Conservation (phyloP, 2,329 filamentous ascomycete species). For the Aspergillus sp. region DNA sequence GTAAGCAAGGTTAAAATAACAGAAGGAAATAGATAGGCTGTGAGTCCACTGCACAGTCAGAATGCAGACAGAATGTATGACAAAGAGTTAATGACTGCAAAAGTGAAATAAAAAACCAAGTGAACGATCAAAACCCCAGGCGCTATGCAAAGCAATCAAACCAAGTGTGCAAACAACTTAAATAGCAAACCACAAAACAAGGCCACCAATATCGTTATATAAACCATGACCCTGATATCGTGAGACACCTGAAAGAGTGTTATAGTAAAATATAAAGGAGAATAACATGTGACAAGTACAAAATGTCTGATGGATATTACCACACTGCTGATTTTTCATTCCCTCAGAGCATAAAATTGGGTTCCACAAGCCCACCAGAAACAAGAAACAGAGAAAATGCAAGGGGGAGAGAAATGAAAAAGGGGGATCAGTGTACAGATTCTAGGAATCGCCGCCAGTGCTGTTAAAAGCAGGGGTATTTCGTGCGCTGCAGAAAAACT, state of each 20-base stretch:
- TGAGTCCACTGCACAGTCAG: too few relatives aligned
- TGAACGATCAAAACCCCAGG: conserved; percentile 24
- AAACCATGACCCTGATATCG: conserved; percentile 9
- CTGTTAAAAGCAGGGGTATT: conserved; percentile 28
- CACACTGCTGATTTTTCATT: neutral
- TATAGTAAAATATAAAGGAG: conserved; percentile 13
- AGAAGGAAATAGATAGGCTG: too few relatives aligned
- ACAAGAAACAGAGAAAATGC: conserved; percentile 2
- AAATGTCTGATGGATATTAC: neutral
- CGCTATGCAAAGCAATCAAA: conserved; percentile 35
- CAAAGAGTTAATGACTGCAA: neutral
- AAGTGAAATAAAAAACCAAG: conserved; percentile 10
- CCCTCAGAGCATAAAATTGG: neutral
- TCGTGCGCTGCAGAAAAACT: conserved; percentile 20
- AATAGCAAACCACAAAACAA: conserved; percentile 15
- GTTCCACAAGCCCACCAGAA: neutral
- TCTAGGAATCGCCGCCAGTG: conserved; percentile 16
- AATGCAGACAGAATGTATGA: too few relatives aligned
- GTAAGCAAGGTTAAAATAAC: too few relatives aligned
- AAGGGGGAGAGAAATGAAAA: neutral
- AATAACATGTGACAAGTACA: conserved; percentile 2
- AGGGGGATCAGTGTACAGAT: conserved; percentile 23
- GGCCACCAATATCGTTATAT: conserved; percentile 4
- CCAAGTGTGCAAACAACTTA: conserved; percentile 16
- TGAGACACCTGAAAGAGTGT: conserved; percentile 8